phyloP scores from a whole-genome alignment of 306 rosid species.

The Vigna hirtella region DNA sequence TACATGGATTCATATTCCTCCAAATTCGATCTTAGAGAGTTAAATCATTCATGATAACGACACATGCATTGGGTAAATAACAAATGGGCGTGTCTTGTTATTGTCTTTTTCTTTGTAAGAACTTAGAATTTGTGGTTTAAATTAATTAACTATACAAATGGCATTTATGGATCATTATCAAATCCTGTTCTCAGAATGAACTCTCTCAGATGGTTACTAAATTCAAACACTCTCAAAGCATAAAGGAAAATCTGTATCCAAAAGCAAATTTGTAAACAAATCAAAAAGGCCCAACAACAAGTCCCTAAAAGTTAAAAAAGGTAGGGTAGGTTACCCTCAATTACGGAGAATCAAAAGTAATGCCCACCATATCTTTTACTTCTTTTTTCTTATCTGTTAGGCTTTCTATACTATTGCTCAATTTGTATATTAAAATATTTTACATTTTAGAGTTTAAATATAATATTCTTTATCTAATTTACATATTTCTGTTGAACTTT shows the following conservation, averaged over 20 bases:
- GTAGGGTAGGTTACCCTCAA: constrained; percentile 2
- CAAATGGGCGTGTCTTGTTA: background rate
- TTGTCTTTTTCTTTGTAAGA: constrained; percentile 3
- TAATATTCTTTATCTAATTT: background rate
- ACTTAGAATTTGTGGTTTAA: background rate
- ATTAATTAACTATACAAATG: background rate
- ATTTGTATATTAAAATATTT: background rate
- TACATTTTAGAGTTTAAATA: background rate
- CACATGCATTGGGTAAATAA: background rate
- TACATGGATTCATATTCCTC: background rate
- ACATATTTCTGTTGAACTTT: background rate
- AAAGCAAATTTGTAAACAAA: constrained; percentile 4
- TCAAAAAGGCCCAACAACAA: background rate
- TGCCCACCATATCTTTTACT: constrained; percentile 1
- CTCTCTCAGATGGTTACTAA: background rate
- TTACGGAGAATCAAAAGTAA: constrained; percentile 30
- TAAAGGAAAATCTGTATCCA: background rate
- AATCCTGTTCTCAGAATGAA: background rate
- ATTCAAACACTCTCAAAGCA: background rate
- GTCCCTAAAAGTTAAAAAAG: constrained; percentile 1
- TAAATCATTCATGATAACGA: background rate
- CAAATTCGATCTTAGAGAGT: constrained; percentile 6
- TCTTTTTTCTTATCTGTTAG: background rate
- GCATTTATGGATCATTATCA: background rate
- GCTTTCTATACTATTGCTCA: background rate